Percentiles rank a stretch among this genome's conserved stretches.
phyloP scores from a whole-genome alignment of 148 eudicot genomes.

The Vaccinium macrocarpon region DNA sequence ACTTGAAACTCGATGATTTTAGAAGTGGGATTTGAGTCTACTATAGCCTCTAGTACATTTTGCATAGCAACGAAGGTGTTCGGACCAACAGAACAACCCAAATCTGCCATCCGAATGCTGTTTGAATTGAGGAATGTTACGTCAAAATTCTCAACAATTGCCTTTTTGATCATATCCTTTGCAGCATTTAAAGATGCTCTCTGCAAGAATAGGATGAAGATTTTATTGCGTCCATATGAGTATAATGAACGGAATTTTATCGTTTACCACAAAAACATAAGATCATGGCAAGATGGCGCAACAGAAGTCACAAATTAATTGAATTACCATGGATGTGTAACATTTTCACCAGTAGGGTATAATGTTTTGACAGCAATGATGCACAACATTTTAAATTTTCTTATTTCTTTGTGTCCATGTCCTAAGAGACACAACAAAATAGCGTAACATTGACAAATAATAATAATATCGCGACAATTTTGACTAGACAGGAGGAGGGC shows the following conservation, averaged over 20 bases:
- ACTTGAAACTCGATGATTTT: slow-evolving; percentile 5
- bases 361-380: not conserved
- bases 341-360: not conserved
- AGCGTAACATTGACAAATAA: too few relatives aligned
- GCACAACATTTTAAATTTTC: not conserved
- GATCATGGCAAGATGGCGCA: not conserved
- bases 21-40: not conserved
- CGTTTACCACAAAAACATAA: not conserved
- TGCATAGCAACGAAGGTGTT: slow-evolving; percentile 22
- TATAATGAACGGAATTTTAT: not conserved
- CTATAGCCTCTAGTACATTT: slow-evolving; percentile 10
- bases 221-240: not conserved
- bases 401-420: too few relatives aligned
- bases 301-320: not conserved
- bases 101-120: slow-evolving; percentile 11
- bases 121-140: slow-evolving; percentile 8
- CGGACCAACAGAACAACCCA: slow-evolving; percentile 20
- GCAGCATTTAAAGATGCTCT: not conserved
- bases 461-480: too few relatives aligned
- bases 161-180: slow-evolving; percentile 18
- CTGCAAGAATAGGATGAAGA: not conserved
- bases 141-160: slow-evolving; percentile 14
- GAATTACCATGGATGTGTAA: not conserved
- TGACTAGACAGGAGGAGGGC: too few relatives aligned
- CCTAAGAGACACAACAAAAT: too few relatives aligned